Evolutionary conservation across 345 rosid species (phyloP), one percentile per base, ranked within the genome.

Genomic region (Aquilaria yunnanensis): DNA sequence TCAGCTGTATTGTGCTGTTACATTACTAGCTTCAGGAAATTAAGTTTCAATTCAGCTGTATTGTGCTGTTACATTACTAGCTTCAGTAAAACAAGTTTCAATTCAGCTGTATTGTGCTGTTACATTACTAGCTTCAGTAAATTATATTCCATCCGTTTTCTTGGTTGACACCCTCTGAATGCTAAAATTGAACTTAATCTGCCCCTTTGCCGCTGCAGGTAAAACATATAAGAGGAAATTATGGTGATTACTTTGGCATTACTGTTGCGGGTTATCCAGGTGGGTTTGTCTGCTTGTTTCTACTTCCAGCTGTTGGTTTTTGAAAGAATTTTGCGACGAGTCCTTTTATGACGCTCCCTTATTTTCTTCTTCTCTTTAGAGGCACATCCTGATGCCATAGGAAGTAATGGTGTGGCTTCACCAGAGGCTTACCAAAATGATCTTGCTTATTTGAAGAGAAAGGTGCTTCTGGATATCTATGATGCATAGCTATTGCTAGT

Each of bases 211-310:
- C 23, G 23, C 23, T 23, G 61, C 78, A 86, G 92, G 93, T 94
- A 48, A 83, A 85, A 68, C 99, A 94, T 61, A 87, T 94, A 37
- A 77, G 80, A 49, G 74, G 80, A 56, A 72, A 83, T 49, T 88
- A 90, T 64, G 96, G 90, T 1, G 93, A 87, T 60, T 94, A 90
- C 80, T 94, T 94, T 32, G 99, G 99, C 56, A 82, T 94, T 51
- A 94, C 99, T 3, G 97, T 94, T 63, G 99, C 99, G 66, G 99
- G 99, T 52, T 94, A 94, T 74, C 99, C 99, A 63, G 98, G 98
- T 92, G 51, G 7, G 55, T 32, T 31, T 67, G 48, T 14, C 7
- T 46, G 6, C 11, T 16, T 14, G 58, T 31, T n/a, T n/a, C 45
- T 32, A 1, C 52, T 54, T 45, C 0, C 43, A 37, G 7, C 43